These are phyloP conservation scores for Lophium mytilinum DNA, from an alignment of 495 filamentous ascomycete genomes.

Conservation along the genomic window DNA sequence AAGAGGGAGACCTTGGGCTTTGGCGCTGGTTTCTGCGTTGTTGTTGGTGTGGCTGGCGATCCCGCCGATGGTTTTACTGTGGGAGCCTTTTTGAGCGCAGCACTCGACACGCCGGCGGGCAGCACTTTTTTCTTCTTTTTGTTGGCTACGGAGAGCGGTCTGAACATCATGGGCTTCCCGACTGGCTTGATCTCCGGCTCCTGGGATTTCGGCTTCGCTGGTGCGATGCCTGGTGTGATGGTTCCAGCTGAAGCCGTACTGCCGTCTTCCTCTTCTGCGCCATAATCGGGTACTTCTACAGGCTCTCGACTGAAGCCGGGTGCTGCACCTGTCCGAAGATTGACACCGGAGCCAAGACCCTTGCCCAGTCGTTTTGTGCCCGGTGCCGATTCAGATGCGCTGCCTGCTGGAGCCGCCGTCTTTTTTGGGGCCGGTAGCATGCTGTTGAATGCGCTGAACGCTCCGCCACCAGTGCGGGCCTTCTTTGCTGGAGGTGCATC, in stretches of 20 bases:
- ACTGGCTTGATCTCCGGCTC: slow-evolving; percentile 56
- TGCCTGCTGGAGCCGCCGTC: slow-evolving; percentile 29
- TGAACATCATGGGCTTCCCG: slow-evolving; percentile 79
- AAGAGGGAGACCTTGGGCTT: slow-evolving; percentile 52
- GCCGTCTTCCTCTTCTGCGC: neutral
- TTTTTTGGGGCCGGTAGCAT: slow-evolving; percentile 83
- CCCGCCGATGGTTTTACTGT: neutral
- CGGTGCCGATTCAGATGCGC: slow-evolving; percentile 34
- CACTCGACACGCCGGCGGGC: neutral
- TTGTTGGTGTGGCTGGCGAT: slow-evolving; percentile 11
- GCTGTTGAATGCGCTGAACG: slow-evolving; percentile 72
- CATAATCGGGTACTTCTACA: neutral
- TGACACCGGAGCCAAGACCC: slow-evolving; percentile 44
- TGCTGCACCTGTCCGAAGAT: slow-evolving; percentile 68
- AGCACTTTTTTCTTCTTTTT: slow-evolving; percentile 52
- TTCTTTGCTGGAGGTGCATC: slow-evolving; percentile 68
- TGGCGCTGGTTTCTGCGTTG: slow-evolving; percentile 16
- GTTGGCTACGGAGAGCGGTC: slow-evolving; percentile 71
- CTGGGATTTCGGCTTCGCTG: slow-evolving; percentile 35
- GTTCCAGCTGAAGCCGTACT: neutral
- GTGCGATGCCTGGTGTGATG: too few relatives aligned
- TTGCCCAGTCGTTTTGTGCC: slow-evolving; percentile 28
- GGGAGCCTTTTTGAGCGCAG: neutral
- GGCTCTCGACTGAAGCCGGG: slow-evolving; percentile 66
- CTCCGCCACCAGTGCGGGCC: slow-evolving; percentile 47